Evolutionary conservation across 805 yeast species (phyloP).

Genomic region (Hagleromyces aurorensis): DNA sequence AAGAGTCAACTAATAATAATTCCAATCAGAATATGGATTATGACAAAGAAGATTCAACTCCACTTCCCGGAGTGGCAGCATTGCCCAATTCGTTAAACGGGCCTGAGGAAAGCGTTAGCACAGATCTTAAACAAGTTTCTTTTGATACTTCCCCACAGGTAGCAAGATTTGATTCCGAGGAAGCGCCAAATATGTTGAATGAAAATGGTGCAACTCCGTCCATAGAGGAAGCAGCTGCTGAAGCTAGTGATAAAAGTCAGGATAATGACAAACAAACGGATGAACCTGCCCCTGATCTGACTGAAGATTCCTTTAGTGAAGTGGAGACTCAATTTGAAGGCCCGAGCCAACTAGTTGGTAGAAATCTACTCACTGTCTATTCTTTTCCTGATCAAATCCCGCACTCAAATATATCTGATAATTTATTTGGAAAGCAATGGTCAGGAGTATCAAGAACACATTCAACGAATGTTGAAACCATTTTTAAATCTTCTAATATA

Average conservation of each 20-base stretch:
- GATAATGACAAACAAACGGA: too few species aligned
- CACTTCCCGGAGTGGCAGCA: too few species aligned
- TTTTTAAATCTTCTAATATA: conserved; percentile 32
- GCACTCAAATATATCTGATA: conserved; percentile 8
- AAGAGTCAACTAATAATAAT: too few species aligned
- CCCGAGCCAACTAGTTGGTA: conserved; percentile 54
- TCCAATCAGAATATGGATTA: too few species aligned
- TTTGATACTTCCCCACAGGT: conserved; percentile 15
- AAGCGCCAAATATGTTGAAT: conserved; percentile 7
- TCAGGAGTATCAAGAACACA: conserved; percentile 44
- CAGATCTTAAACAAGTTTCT: conserved; percentile 15
- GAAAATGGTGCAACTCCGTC: too few species aligned
- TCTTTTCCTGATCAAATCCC: conserved; percentile 24
- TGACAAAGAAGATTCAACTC: too few species aligned
- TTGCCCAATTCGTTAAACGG: too few species aligned
- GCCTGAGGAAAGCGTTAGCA: background rate
- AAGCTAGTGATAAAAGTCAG: conserved; percentile 2
- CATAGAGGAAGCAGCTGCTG: conserved; percentile 4
- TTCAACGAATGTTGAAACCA: conserved; percentile 46
- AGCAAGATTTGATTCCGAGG: conserved; percentile 10
- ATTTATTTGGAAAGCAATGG: conserved; percentile 59
- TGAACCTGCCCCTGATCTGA: conserved; percentile 8
- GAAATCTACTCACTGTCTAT: conserved; percentile 47
- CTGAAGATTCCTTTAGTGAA: conserved; percentile 11
- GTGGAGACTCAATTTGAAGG: conserved; percentile 45